Conservation (phyloP, 768 basidiomycete species). For the Daedalea quercina region DNA sequence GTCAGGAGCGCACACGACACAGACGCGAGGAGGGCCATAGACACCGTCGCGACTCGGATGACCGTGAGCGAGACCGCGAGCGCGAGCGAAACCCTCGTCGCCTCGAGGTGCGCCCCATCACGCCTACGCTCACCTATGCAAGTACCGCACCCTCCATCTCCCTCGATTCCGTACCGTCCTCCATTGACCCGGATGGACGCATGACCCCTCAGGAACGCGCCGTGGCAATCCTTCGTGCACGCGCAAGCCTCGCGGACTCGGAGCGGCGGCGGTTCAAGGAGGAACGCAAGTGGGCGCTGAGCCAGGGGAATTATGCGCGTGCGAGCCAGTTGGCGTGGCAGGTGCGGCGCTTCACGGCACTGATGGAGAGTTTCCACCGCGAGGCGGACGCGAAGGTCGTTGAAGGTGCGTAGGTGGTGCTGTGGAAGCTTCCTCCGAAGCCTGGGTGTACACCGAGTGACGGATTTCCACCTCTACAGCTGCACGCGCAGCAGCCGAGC, state of each 20-base stretch:
- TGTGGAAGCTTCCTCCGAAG: too few relatives aligned
- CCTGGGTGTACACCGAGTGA: too few relatives aligned
- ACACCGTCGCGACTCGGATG: conserved; percentile 4
- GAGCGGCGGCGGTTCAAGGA: conserved; percentile 80
- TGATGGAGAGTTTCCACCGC: conserved; percentile 74
- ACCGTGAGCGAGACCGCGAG: conserved; percentile 11
- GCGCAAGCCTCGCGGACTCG: conserved; percentile 76
- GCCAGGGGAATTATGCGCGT: conserved; percentile 68
- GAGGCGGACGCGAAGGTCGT: conserved; percentile 68
- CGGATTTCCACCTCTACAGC: conserved; percentile 2
- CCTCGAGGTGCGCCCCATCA: conserved; percentile 19
- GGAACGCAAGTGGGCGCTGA: conserved; percentile 81
- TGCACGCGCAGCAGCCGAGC: conserved; percentile 13
- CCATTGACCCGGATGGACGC: conserved; percentile 48
- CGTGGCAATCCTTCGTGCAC: conserved; percentile 66
- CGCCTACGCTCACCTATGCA: conserved; percentile 21
- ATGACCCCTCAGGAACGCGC: conserved; percentile 68
- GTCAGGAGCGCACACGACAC: conserved; percentile 12
- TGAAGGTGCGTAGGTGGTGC: conserved; percentile 41
- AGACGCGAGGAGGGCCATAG: conserved; percentile 2
- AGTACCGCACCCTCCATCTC: conserved; percentile 42
- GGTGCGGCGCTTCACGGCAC: conserved; percentile 70
- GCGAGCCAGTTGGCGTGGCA: conserved; percentile 81
- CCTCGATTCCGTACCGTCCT: conserved; percentile 62
- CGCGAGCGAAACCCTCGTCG: conserved; percentile 15